These are phyloP conservation scores for Syncephalastrum monosporum DNA, from an alignment of 371 early-diverging fungal genomes.

Conservation along the genomic window DNA sequence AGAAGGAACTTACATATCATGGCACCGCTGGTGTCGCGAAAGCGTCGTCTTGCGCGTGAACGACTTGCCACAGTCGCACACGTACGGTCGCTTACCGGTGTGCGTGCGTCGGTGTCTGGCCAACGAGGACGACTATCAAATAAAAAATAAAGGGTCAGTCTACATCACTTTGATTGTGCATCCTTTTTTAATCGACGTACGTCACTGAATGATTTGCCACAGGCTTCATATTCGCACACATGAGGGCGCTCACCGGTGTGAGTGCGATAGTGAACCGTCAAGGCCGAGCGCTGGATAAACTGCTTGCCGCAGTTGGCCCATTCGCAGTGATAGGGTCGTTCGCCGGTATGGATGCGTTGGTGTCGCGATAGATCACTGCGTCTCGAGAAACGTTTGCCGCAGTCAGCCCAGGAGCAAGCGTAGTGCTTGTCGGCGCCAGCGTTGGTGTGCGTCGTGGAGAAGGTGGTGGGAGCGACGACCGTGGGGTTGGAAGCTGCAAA, in stretches of 20 bases:
- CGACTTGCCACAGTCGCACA: constrained; percentile 50
- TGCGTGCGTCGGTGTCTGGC: constrained; percentile 43
- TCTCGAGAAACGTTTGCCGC: constrained; percentile 76
- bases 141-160: constrained; percentile 2
- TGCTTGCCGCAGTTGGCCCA: constrained; percentile 66
- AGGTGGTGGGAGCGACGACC: constrained; percentile 2
- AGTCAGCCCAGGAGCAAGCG: constrained; percentile 62
- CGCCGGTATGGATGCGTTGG: constrained; percentile 71
- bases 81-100: constrained; percentile 41
- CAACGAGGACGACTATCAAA: constrained; percentile 32
- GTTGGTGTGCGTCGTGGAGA: constrained; percentile 8
- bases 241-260: constrained; percentile 80
- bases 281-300: constrained; percentile 75
- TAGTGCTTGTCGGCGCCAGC: constrained; percentile 47
- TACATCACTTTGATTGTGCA: no score
- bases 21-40: constrained; percentile 57
- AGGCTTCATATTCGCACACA: constrained; percentile 59
- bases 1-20: constrained; percentile 22
- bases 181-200: constrained; percentile 34
- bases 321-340: constrained; percentile 64
- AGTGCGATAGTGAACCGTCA: constrained; percentile 74
- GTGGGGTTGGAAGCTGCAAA: constrained; percentile 1
- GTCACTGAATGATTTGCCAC: constrained; percentile 63
- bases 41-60: constrained; percentile 65
- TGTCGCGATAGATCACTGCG: constrained; percentile 78